Evolutionary conservation across 768 basidiomycete genomes (phyloP).

Genomic region (Leccinum variicolor): DNA sequence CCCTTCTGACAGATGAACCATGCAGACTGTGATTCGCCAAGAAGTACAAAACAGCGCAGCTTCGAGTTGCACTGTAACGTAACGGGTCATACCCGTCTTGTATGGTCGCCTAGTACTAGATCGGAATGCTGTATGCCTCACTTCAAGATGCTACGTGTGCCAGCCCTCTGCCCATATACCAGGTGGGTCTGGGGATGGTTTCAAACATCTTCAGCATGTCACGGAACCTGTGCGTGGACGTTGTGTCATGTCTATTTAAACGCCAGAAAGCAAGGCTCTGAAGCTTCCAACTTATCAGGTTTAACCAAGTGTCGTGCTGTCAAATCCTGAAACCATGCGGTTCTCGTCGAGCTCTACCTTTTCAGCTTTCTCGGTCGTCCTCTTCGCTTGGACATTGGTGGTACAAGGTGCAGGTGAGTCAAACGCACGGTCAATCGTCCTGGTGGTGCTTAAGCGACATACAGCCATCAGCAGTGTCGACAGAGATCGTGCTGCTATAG

Average conservation of each 20-base stretch:
- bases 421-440: too few relatives aligned
- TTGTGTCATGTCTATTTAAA: background rate
- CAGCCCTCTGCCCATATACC: background rate
- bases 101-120: background rate
- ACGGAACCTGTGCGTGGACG: background rate
- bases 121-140: conserved; percentile 1
- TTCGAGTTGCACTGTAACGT: conserved; percentile 1
- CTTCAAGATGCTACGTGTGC: background rate
- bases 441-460: too few relatives aligned
- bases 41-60: too few relatives aligned
- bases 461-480: too few relatives aligned
- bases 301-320: background rate
- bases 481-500: too few relatives aligned
- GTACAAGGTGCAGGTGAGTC: conserved; percentile 14
- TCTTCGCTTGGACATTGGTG: conserved; percentile 4
- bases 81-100: background rate
- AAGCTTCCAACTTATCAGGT: background rate
- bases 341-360: background rate
- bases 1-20: background rate
- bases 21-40: background rate
- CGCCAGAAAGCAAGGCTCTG: background rate
- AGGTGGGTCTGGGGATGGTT: background rate
- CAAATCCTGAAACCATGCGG: conserved; percentile 5
- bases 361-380: background rate
- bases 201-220: background rate